Conservation (phyloP, 345 rosid species). For the Hypericum perforatum region DNA sequence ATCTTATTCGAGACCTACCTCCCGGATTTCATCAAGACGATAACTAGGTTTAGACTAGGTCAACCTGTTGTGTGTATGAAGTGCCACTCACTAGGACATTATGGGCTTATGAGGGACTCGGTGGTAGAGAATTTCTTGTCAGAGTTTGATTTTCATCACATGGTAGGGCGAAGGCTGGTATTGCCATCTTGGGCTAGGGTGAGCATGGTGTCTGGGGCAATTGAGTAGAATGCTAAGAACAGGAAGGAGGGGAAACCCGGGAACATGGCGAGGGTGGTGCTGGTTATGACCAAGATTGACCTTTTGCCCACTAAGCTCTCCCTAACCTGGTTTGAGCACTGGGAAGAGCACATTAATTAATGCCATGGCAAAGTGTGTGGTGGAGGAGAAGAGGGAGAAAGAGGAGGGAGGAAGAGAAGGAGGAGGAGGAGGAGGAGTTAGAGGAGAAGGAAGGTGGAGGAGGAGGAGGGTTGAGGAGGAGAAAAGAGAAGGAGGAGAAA, state of each 20-base stretch:
- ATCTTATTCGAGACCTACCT: conserved; percentile 51
- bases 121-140: conserved; percentile 76
- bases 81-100: conserved; percentile 82
- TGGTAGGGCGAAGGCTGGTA: conserved; percentile 62
- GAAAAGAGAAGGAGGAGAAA: no score
- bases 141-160: conserved; percentile 81
- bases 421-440: no score
- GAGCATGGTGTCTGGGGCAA: conserved; percentile 51
- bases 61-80: conserved; percentile 73
- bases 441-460: no score
- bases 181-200: conserved; percentile 58
- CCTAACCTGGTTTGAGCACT: conserved; percentile 57
- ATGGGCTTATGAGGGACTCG: conserved; percentile 79
- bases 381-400: no score
- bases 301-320: conserved; percentile 64
- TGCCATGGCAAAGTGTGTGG: conserved; percentile 51
- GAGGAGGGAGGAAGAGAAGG: no score
- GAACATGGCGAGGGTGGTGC: conserved; percentile 64
- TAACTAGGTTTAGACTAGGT: background rate
- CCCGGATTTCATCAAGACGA: conserved; percentile 31
- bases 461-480: no score
- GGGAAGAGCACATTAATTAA: conserved; percentile 91
- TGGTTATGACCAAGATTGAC: conserved; percentile 84
- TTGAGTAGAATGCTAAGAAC: conserved; percentile 53
- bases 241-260: conserved; percentile 88